Base-by-base conservation (phyloP, 2,329 filamentous ascomycete genomes). In the Penicillium sp. region DNA sequence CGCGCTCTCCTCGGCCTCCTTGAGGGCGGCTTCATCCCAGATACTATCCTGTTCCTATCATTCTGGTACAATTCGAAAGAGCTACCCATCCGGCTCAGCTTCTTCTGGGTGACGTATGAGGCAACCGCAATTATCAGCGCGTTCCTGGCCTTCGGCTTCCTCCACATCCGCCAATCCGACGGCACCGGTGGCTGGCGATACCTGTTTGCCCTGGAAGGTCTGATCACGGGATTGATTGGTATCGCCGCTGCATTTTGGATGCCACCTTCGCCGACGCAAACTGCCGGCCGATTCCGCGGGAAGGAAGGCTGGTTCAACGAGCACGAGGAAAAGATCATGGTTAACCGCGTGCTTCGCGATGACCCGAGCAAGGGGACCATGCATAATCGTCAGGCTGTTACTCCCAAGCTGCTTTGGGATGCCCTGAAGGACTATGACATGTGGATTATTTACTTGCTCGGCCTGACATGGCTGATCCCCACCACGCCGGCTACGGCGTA, bases 11-110 rank as follows among this genome's bases (percentile, higher is more conserved):
- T 81, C 0, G 78, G 76, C n/a, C 53, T 73, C 4, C 64, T 81
- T 2, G 69, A 80, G 43, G 75, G 80, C 64, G 80, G 80, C 18
- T 81, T 80, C 50, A 74, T 74, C 37, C 70, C 71, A 2, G 71
- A 74, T 16, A 72, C 69, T 0, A 72, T 74, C 12, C 60, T 74
- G 0, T 89, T 85, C 67, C 73, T 89, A 4, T 84, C 81, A 3
- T 90, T 90, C 66, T 91, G 86, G 68, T 91, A 89, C 71, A 89
- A 81, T 38, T 81, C 81, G 0, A 77, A 77, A 44, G 87, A 90
- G 64, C 73, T 91, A 0, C 84, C 86, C 0, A 77, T 79, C 10
- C 79, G 87, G 1, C 70, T 90, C 14, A 80, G 81, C 57, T 81
- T 77, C 60, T 89, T 89, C 70, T 90, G 86, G 87, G 81, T 82